A percentile compares a stretch with the other conserved stretches of the same genome.
Evolutionary conservation across 1,284 basidiomycete species (phyloP).

Genomic region (Neotropicomus parvogracilis): DNA sequence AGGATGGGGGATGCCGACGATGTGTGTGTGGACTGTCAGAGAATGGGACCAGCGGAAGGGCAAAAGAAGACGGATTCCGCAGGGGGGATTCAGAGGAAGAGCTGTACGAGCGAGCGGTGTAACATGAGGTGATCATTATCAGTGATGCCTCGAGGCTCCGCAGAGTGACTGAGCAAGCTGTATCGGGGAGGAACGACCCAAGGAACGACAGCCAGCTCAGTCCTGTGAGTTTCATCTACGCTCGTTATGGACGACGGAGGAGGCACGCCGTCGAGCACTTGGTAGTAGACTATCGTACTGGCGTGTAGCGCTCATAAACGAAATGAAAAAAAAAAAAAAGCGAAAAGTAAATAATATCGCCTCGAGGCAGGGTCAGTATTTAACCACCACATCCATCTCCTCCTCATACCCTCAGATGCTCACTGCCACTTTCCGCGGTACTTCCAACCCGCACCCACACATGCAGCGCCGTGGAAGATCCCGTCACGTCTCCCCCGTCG

Average conservation of each 20-base stretch:
- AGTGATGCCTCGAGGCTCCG: constrained; percentile 29
- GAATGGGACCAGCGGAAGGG: not conserved
- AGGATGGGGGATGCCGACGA: not conserved
- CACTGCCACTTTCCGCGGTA: constrained; percentile 23
- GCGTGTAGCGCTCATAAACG: constrained; percentile 1
- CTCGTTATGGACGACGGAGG: constrained; percentile 5
- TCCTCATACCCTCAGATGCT: constrained; percentile 20
- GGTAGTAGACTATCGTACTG: no score
- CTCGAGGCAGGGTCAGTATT: constrained; percentile 22
- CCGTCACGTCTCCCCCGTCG: constrained; percentile 43
- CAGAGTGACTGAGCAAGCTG: constrained; percentile 5
- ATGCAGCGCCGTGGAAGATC: constrained; percentile 47
- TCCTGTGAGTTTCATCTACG: no score
- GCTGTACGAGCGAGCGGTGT: constrained; percentile 5
- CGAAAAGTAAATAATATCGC: no score
- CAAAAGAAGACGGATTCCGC: constrained; percentile 1
- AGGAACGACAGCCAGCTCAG: no score
- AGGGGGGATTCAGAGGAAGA: no score
- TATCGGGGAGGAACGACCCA: constrained; percentile 19
- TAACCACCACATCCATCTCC: constrained; percentile 9
- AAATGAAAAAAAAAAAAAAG: no score
- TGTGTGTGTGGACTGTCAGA: not conserved
- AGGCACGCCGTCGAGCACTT: constrained; percentile 8
- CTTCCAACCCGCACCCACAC: constrained; percentile 5
- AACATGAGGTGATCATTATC: constrained; percentile 28